phyloP scores from a whole-genome alignment of 2,329 filamentous ascomycete genomes.

The Cladosporium austrohemisphaericum region DNA sequence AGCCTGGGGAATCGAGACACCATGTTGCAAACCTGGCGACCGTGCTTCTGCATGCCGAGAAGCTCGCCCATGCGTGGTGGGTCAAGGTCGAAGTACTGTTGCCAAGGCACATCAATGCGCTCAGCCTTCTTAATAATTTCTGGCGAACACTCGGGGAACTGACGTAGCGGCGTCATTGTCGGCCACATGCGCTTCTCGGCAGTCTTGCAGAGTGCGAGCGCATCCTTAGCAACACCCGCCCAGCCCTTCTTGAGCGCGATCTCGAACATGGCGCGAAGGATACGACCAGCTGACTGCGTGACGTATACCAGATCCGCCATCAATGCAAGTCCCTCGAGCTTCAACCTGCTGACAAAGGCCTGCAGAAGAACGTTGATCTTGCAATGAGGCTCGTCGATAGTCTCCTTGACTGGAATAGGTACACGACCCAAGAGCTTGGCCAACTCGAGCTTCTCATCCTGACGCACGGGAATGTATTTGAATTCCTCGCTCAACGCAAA shows the following conservation, averaged over 20 bases:
- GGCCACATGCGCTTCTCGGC: conserved; percentile 99
- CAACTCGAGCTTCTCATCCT: conserved; percentile 95
- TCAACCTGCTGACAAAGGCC: conserved; percentile 91
- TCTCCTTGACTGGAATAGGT: conserved; percentile 94
- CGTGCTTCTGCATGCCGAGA: conserved; percentile 83
- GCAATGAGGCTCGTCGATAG: conserved; percentile 91
- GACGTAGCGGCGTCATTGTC: conserved; percentile 91
- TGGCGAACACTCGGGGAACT: conserved; percentile 76
- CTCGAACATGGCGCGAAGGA: conserved; percentile 91
- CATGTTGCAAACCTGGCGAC: conserved; percentile 76
- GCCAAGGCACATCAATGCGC: conserved; percentile 90
- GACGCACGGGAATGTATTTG: conserved; percentile 96
- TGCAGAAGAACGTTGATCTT: conserved; percentile 98
- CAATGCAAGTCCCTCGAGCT: conserved; percentile 85
- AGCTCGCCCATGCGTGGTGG: conserved; percentile 95
- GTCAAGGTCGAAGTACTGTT: conserved; percentile 91
- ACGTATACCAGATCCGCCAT: conserved; percentile 99
- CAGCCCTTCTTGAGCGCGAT: conserved; percentile 97
- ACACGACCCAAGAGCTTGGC: conserved; percentile 86
- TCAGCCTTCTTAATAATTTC: conserved; percentile 92
- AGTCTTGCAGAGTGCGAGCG: conserved; percentile 96
- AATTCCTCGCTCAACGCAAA: conserved; percentile 97
- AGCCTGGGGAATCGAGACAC: conserved; percentile 91
- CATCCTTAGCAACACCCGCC: conserved; percentile 87
- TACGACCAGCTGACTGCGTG: conserved; percentile 94